These are phyloP conservation scores for Lophium mytilinum DNA, from an alignment of 495 filamentous ascomycete genomes.

Conservation along the genomic window DNA sequence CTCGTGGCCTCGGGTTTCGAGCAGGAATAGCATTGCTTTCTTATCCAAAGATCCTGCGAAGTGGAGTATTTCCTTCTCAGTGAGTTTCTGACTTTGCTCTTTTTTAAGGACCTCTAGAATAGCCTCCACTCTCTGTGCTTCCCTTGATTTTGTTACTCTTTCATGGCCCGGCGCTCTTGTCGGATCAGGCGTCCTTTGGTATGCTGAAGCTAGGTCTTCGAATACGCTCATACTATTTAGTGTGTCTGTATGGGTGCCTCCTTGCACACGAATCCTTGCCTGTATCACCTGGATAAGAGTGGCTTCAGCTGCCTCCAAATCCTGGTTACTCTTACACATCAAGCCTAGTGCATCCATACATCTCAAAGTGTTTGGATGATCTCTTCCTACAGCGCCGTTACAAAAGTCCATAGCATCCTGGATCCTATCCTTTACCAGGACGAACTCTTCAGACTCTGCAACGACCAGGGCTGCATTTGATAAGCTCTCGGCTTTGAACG, in stretches of 20 bases:
- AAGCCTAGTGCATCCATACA: background rate
- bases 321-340: background rate
- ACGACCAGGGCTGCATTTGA: background rate
- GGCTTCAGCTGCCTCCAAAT: background rate
- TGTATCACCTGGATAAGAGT: background rate
- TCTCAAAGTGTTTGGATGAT: background rate
- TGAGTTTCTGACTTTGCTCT: too few species aligned
- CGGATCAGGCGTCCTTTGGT: too few species aligned
- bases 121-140: too few species aligned
- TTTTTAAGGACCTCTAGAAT: too few species aligned
- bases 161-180: too few species aligned
- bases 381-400: background rate
- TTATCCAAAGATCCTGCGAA: too few species aligned
- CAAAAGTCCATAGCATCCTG: background rate
- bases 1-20: too few species aligned
- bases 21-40: too few species aligned
- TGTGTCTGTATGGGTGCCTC: background rate
- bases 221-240: too few species aligned
- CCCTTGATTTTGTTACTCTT: too few species aligned
- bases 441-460: background rate
- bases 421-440: background rate
- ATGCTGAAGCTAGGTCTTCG: too few species aligned
- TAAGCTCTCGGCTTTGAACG: background rate
- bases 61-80: too few species aligned
- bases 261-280: background rate